phyloP scores from a whole-genome alignment of 768 basidiomycete genomes.

The Kwoniella heveanensis region DNA sequence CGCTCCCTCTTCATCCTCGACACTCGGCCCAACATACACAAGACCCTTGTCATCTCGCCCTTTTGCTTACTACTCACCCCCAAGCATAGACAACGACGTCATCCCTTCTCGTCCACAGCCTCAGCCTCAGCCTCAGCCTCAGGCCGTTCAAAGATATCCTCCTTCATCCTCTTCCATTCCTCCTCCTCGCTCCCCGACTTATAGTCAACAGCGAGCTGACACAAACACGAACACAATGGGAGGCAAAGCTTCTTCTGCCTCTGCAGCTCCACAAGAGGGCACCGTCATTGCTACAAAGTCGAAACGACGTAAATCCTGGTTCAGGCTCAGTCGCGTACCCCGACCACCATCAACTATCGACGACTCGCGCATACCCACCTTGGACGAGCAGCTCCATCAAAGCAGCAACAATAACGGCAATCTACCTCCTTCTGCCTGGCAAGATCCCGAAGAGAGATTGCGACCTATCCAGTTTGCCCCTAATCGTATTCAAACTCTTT shows the following conservation, averaged over 20 bases:
- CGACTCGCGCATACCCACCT: no score
- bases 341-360: no score
- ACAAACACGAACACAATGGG: not conserved
- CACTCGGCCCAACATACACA: not conserved
- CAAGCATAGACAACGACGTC: not conserved
- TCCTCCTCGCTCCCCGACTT: not conserved
- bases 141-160: not conserved
- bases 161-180: not conserved
- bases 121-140: not conserved
- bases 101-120: not conserved
- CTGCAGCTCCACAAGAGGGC: not conserved
- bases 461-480: conserved; percentile 39
- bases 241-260: not conserved
- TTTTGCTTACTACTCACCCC: not conserved
- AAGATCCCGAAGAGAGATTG: conserved; percentile 17
- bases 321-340: conserved; percentile 6
- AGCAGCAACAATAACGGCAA: not conserved
- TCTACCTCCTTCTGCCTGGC: conserved; percentile 15
- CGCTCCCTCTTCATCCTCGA: not conserved
- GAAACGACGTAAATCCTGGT: conserved; percentile 15
- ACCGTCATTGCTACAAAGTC: not conserved
- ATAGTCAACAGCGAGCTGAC: not conserved
- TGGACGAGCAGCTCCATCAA: not conserved
- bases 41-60: not conserved
- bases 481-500: conserved; percentile 38